Conservation (phyloP, 768 basidiomycete genomes). For the Nidularia sp. region DNA sequence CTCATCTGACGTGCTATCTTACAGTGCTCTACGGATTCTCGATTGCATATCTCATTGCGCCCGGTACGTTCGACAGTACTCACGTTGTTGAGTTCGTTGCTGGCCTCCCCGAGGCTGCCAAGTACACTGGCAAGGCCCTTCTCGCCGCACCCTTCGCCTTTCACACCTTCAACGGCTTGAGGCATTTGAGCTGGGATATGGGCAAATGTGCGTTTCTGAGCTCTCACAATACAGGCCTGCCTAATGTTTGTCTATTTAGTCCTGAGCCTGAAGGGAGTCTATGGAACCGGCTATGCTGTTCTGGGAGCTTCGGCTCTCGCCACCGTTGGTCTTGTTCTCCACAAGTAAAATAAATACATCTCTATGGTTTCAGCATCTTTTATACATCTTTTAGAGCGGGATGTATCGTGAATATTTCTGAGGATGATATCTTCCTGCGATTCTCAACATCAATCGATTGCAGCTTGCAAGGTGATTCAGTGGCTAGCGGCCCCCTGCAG, state of each 20-base stretch:
- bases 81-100: conserved; percentile 71
- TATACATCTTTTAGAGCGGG: too few relatives aligned
- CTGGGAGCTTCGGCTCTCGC: conserved; percentile 73
- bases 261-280: conserved; percentile 75
- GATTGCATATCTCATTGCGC: conserved; percentile 80
- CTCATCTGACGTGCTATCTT: not conserved
- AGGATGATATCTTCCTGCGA: too few relatives aligned
- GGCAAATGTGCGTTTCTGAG: conserved; percentile 65
- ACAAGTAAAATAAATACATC: conserved; percentile 12
- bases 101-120: conserved; percentile 70
- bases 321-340: conserved; percentile 55
- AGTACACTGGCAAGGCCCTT: conserved; percentile 70
- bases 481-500: too few relatives aligned
- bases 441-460: too few relatives aligned
- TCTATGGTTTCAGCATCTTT: too few relatives aligned
- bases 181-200: conserved; percentile 89
- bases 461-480: too few relatives aligned
- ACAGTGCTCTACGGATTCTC: conserved; percentile 86
- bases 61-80: conserved; percentile 73
- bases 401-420: too few relatives aligned
- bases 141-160: conserved; percentile 87
- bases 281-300: conserved; percentile 79
- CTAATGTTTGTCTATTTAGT: conserved; percentile 40
- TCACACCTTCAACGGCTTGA: conserved; percentile 86
- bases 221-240: not conserved